These are phyloP conservation scores for Acacia crassicarpa DNA, from an alignment of 306 rosid genomes.

Conservation along the genomic window DNA sequence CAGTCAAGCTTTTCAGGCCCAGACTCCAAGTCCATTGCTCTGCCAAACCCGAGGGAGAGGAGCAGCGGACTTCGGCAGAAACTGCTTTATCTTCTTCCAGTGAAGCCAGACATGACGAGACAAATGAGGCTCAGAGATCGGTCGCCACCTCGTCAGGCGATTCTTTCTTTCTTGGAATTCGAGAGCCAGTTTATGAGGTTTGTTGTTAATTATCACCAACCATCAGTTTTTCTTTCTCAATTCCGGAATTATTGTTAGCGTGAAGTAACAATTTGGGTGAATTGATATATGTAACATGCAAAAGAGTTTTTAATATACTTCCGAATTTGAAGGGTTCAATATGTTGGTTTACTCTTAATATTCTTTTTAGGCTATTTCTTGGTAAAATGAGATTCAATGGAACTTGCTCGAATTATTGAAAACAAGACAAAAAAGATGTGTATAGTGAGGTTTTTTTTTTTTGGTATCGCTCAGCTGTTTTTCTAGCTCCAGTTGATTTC, in stretches of 20 bases:
- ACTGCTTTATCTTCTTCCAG: conserved; percentile 31
- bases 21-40: conserved; percentile 48
- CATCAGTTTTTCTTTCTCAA: background rate
- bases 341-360: background rate
- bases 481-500: background rate
- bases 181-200: conserved; percentile 93
- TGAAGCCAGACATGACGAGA: conserved; percentile 25
- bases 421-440: background rate
- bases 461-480: background rate
- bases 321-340: background rate
- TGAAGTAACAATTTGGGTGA: background rate
- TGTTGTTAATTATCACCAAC: background rate
- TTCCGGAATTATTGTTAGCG: background rate
- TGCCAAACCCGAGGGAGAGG: conserved; percentile 69
- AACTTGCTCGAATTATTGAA: background rate
- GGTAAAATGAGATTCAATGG: background rate
- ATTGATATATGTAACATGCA: background rate
- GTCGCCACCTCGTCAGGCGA: conserved; percentile 56
- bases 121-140: conserved; percentile 18
- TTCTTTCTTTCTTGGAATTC: conserved; percentile 75
- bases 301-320: background rate
- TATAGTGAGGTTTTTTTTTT: background rate
- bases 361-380: background rate
- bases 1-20: conserved; percentile 19
- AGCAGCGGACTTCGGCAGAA: conserved; percentile 50